phyloP scores from a whole-genome alignment of 257 asterid species.

The Nicotiana benthamiana region DNA sequence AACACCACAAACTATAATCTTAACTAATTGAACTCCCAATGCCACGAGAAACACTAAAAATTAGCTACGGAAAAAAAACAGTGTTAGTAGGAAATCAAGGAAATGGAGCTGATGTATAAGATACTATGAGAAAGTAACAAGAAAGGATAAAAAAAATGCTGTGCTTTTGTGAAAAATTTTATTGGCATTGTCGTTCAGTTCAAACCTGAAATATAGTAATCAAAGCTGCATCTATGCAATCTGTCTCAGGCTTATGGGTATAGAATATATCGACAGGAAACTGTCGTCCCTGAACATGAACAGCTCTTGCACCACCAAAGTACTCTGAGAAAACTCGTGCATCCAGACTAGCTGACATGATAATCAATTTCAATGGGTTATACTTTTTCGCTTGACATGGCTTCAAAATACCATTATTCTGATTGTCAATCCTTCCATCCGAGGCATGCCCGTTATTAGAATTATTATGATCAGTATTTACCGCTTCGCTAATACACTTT shows the following conservation, averaged over 20 bases:
- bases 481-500: conserved; percentile 22
- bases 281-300: conserved; percentile 89
- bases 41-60: background rate
- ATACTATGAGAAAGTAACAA: background rate
- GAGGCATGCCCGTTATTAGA: conserved; percentile 23
- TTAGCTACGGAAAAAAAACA: background rate
- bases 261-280: conserved; percentile 71
- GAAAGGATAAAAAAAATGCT: background rate
- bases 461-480: conserved; percentile 18
- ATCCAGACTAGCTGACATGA: conserved; percentile 98
- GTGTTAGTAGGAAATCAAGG: background rate
- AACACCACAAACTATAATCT: background rate
- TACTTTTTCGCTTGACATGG: conserved; percentile 36
- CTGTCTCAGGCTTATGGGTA: conserved; percentile 80
- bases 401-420: conserved; percentile 25
- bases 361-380: conserved; percentile 66
- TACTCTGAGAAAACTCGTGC: conserved; percentile 75
- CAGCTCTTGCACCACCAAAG: conserved; percentile 92
- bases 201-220: conserved; percentile 89
- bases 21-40: background rate
- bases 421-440: conserved; percentile 26
- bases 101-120: background rate
- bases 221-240: conserved; percentile 83
- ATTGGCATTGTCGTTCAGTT: background rate
- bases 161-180: background rate